A percentile compares a stretch with the other conserved stretches of the same genome.
phyloP scores from a whole-genome alignment of 805 yeast species.

The Hanseniaspora opuntiae region DNA sequence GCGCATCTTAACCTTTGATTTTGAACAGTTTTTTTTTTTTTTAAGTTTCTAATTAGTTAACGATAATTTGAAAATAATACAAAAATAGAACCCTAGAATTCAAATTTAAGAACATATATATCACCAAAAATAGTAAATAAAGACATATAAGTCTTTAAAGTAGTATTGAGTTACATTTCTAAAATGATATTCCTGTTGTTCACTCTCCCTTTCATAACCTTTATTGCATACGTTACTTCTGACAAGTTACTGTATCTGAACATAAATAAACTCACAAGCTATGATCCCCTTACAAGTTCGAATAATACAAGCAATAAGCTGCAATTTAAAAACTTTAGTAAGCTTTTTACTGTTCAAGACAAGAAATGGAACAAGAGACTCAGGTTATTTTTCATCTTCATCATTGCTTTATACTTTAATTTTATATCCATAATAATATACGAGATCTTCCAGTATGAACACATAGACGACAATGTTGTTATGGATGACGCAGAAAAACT shows the following conservation, averaged over 20 bases:
- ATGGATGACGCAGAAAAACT: not conserved
- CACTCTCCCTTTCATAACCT: not conserved
- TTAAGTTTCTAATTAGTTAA: no score
- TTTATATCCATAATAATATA: slow-evolving; percentile 3
- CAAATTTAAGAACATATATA: no score
- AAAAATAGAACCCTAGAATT: no score
- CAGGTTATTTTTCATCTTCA: not conserved
- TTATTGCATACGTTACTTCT: not conserved
- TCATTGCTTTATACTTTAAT: slow-evolving; percentile 1
- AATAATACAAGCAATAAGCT: not conserved
- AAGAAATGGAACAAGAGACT: slow-evolving; percentile 8
- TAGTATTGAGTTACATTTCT: no score
- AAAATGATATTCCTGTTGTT: not conserved
- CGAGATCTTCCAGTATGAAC: slow-evolving; percentile 9
- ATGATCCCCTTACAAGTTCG: not conserved
- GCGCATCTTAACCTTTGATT: no score
- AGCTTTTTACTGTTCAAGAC: slow-evolving; percentile 2
- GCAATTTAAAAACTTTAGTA: not conserved
- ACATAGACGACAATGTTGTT: not conserved
- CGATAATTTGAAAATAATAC: no score
- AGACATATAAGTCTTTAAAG: no score
- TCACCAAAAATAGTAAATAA: no score
- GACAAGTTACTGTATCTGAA: not conserved
- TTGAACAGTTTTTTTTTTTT: no score
- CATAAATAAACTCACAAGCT: slow-evolving; percentile 3